phyloP scores from a whole-genome alignment of 2,329 filamentous ascomycete genomes.

The Alternaria conjuncta region DNA sequence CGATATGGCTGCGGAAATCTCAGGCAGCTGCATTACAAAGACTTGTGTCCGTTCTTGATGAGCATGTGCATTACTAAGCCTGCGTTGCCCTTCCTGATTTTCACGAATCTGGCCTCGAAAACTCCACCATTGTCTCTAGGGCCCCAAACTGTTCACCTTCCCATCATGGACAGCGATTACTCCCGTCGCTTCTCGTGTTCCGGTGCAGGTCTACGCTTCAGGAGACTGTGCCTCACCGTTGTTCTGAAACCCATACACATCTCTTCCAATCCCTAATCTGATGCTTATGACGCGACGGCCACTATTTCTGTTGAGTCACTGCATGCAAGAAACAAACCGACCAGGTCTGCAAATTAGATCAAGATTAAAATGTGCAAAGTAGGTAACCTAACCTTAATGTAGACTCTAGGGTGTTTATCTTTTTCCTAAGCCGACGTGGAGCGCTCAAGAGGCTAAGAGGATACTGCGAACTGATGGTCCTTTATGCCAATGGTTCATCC shows the following conservation, averaged over 20 bases:
- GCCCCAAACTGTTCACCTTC: constrained; percentile 20
- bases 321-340: neutral
- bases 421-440: neutral
- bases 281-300: neutral
- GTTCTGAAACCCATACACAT: neutral
- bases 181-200: neutral
- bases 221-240: neutral
- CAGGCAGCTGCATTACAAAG: neutral
- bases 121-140: constrained; percentile 30
- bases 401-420: neutral
- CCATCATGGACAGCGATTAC: neutral
- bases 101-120: constrained; percentile 28
- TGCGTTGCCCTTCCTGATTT: constrained; percentile 21
- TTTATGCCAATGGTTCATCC: neutral
- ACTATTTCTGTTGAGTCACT: neutral
- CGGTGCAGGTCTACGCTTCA: neutral
- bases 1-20: neutral
- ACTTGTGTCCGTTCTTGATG: neutral
- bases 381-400: neutral
- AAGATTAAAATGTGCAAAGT: neutral
- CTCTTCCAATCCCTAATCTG: neutral
- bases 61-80: neutral
- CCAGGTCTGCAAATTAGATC: neutral
- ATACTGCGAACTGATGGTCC: neutral
- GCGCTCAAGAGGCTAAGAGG: neutral